Evolutionary conservation across 1,139 yeast genomes (phyloP).

Genomic region (Debaryomyces subglobosus): DNA sequence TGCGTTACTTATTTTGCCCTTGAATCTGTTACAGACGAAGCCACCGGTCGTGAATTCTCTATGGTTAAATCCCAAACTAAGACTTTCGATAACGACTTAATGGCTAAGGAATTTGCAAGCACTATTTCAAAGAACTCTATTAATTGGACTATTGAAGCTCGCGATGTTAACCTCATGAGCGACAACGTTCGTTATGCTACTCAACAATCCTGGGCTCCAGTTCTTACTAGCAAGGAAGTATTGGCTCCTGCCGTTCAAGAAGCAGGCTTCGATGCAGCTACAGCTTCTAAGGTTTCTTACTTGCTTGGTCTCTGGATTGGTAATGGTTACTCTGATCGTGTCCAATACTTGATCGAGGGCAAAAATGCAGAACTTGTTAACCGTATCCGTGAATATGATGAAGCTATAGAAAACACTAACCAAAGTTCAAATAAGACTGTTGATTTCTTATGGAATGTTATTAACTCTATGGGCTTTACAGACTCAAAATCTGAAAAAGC

Average conservation of each 20-base stretch:
- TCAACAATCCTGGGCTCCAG: slow-evolving; percentile 35
- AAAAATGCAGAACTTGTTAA: slow-evolving; percentile 8
- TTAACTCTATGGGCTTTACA: slow-evolving; percentile 10
- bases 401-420: not conserved
- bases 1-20: slow-evolving; percentile 24
- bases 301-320: slow-evolving; percentile 32
- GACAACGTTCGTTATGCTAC: slow-evolving; percentile 25
- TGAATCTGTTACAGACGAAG: slow-evolving; percentile 8
- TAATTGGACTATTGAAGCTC: slow-evolving; percentile 40
- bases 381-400: slow-evolving; percentile 8
- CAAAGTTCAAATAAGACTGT: slow-evolving; percentile 5
- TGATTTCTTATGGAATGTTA: slow-evolving; percentile 11
- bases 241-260: slow-evolving; percentile 19
- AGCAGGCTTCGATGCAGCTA: slow-evolving; percentile 16
- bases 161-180: slow-evolving; percentile 24
- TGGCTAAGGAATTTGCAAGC: slow-evolving; percentile 22
- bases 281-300: slow-evolving; percentile 30
- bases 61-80: slow-evolving; percentile 19
- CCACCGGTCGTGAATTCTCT: slow-evolving; percentile 12
- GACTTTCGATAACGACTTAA: slow-evolving; percentile 17
- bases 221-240: slow-evolving; percentile 28
- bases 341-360: slow-evolving; percentile 25
- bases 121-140: slow-evolving; percentile 18
- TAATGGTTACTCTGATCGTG: slow-evolving; percentile 17
- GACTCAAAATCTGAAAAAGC: slow-evolving; percentile 8